Base-by-base conservation (phyloP, 2,329 filamentous ascomycete genomes). In the Fusarium siculi region DNA sequence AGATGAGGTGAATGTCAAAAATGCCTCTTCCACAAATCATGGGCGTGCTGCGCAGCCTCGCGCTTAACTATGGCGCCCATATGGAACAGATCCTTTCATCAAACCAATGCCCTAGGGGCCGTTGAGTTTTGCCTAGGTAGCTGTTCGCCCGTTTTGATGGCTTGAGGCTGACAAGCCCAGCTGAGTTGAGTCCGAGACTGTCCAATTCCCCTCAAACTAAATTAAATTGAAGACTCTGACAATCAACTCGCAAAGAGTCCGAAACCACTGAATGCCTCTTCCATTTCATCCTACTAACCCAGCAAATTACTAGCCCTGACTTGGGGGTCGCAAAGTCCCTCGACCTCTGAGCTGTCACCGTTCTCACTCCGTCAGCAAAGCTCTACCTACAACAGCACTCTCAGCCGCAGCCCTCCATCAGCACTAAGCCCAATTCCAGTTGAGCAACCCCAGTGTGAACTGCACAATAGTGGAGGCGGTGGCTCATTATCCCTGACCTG, bases 381-480 rank as follows among this genome's bases (percentile, higher is more conserved):
- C 54, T 67, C 63, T 47, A 61, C 61, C 47, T 50, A 50, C 30
- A 60, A 46, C 40, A 30, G 40, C 40, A 36, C 40, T 70, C 72
- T 77, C 76, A 77, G 76, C 76, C 76, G 76, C 74, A 77, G 72
- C 64, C 62, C 66, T 72, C 64, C 70, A 76, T 77, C 75, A 75
- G 76, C 74, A 75, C 74, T 78, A 76, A 66, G 60, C 64, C 73
- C 63, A 66, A 76, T 74, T 74, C 64, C 62, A 77, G 61, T 54
- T 49, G 46, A 68, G 46, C 25, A 61, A 65, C 63, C 70, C 70
- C 71, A 70, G 68, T 52, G 52, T 60, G 57, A 63, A 68, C 66
- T 65, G 63, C 39, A 60, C 42, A 52, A 60, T 53, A 58, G 65
- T 73, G 74, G 75, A 72, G 72, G 75, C 66, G 68, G 73, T 77